Evolutionary conservation across 2,329 filamentous ascomycete genomes (phyloP).

Genomic region (Cytospora mali): DNA sequence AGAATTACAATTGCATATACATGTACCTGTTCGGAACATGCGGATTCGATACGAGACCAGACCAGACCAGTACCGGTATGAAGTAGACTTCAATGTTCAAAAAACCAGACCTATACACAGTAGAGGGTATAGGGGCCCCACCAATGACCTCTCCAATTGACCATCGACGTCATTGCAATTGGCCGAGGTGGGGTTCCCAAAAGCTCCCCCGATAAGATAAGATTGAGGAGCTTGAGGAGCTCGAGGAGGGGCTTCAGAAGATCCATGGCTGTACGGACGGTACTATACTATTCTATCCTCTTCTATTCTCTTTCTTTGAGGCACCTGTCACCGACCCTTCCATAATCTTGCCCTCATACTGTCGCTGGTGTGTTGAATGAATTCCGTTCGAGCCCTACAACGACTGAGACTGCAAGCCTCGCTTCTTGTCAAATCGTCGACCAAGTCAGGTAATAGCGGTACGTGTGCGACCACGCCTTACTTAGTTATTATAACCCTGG

Average conservation of each 20-base stretch:
- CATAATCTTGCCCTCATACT: not conserved
- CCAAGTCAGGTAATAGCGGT: conserved; percentile 17
- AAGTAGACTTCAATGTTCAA: too few relatives aligned
- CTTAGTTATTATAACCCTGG: too few relatives aligned
- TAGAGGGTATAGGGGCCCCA: too few relatives aligned
- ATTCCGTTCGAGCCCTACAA: conserved; percentile 34
- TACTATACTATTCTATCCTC: not conserved
- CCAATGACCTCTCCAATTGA: not conserved
- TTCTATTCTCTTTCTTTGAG: not conserved
- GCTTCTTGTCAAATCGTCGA: conserved; percentile 32
- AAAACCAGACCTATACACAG: too few relatives aligned
- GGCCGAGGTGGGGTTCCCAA: not conserved
- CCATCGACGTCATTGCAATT: not conserved
- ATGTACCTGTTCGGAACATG: too few relatives aligned
- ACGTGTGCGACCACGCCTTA: not conserved
- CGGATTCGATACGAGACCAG: too few relatives aligned
- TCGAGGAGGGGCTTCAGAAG: not conserved
- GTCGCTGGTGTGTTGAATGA: conserved; percentile 33
- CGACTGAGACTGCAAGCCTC: conserved; percentile 35
- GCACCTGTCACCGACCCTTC: not conserved
- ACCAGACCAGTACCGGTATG: too few relatives aligned
- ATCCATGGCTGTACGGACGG: not conserved
- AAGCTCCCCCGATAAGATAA: not conserved
- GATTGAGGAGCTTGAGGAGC: not conserved
- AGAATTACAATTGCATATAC: too few relatives aligned